Evolutionary conservation across 2,329 filamentous ascomycete species (phyloP).

Genomic region (Aureobasidium sp.): DNA sequence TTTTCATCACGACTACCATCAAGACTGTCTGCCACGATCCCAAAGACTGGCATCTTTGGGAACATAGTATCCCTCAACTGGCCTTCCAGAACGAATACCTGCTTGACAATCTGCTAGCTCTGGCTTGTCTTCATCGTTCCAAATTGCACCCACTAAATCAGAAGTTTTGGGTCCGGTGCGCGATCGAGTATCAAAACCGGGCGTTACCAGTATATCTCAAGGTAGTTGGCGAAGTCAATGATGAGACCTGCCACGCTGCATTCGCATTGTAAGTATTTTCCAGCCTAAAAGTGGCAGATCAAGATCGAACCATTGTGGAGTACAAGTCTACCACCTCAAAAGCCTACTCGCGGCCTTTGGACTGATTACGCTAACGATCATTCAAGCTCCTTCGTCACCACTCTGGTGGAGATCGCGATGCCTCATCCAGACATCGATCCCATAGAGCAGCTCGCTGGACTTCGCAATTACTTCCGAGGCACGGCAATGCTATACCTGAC

Average conservation of each 20-base stretch:
- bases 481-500: neutral
- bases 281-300: neutral
- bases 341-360: neutral
- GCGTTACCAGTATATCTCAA: neutral
- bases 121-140: conserved; percentile 3
- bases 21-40: conserved; percentile 4
- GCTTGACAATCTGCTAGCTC: neutral
- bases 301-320: too few relatives aligned
- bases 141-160: neutral
- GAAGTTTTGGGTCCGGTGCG: neutral
- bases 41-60: conserved; percentile 7
- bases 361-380: neutral
- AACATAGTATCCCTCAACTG: neutral
- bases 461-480: conserved; percentile 7
- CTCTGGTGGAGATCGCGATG: neutral
- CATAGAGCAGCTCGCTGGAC: neutral
- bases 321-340: neutral
- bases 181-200: conserved; percentile 6
- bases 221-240: neutral
- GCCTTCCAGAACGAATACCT: conserved; percentile 1
- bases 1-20: neutral
- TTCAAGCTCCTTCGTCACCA: neutral
- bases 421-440: neutral
- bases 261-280: conserved; percentile 3
- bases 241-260: conserved; percentile 6